Evolutionary conservation across 1,284 basidiomycete species (phyloP).

Genomic region (Thelephora terrestris): DNA sequence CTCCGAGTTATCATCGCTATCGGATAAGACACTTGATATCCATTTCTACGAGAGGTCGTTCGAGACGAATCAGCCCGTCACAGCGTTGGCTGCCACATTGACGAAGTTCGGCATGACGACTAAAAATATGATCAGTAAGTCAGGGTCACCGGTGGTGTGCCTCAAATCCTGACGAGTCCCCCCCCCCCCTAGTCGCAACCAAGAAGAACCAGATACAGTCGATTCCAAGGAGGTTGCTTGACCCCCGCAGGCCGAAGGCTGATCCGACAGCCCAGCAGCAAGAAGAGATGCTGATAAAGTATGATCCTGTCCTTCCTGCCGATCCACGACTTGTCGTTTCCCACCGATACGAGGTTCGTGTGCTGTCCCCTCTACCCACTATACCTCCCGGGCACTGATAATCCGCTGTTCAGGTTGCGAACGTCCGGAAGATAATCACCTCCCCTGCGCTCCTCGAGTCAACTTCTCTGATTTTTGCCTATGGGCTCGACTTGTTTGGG

Average conservation of each 20-base stretch:
- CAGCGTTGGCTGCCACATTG: conserved; percentile 62
- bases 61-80: conserved; percentile 59
- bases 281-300: conserved; percentile 82
- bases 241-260: conserved; percentile 75
- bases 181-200: conserved; percentile 53
- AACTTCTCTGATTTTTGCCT: conserved; percentile 81
- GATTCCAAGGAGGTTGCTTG: conserved; percentile 67
- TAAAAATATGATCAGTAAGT: conserved; percentile 78
- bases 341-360: conserved; percentile 61
- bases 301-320: conserved; percentile 69
- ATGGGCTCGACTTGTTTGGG: conserved; percentile 82
- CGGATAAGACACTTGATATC: conserved; percentile 39
- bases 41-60: conserved; percentile 64
- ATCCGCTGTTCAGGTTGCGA: conserved; percentile 42
- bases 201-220: conserved; percentile 65
- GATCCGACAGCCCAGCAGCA: conserved; percentile 73
- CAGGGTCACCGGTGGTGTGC: not conserved
- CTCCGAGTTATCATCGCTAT: conserved; percentile 65
- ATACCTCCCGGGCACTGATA: conserved; percentile 3
- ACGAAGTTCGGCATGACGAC: conserved; percentile 84
- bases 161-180: not conserved
- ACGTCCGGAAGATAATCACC: conserved; percentile 55
- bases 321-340: conserved; percentile 73
- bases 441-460: conserved; percentile 85
- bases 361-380: not conserved